Evolutionary conservation across 495 filamentous ascomycete species (phyloP), one percentile per base, ranked within the genome.

Genomic region (Penicillium argentinense): DNA sequence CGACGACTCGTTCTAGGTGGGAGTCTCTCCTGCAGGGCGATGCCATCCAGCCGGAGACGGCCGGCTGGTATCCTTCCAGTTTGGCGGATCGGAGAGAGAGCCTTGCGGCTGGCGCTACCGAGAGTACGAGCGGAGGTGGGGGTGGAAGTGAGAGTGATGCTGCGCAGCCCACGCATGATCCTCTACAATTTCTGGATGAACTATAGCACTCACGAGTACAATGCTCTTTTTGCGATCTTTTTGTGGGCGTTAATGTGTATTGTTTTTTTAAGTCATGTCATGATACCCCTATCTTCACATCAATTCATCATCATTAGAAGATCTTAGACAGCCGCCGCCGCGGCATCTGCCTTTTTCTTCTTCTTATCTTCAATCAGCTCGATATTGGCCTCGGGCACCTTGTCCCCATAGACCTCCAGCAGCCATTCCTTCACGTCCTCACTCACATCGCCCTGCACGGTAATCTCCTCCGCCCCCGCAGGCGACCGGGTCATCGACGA

Each of bases 381-480:
- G 49, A 97, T 86, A 70, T 98, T 97, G 60, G 90, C 88, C 63
- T 93, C 88, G 4, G 93, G 91, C 39, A 97, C 85, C 44, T 82
- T 74, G 28, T 83, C 79, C 56, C 81, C 82, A 62, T 95, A 91
- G 54, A 85, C 83, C 63, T 97, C 91, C 50, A 86, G 64, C 47
- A 99, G 63, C 73, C 88, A 97, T 54, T 97, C 95, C 55, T 85
- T 80, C 43, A 99, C 85, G 66, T 97, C 93, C 61, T 91, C 91
- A 65, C 90, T 95, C 53, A 97, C 82, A 70, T 99, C 93, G 11
- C 93, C 93, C 68, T 99, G 93, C 29, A 99, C 91, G 24, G 95
- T 92, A 62, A 99, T 97, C 74, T 97, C 93, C 68, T 97, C 93
- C 9, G 85, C 84, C 2, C 91, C 92, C 36, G 81, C 85, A 17